Percentiles rank a stretch among this genome's conserved stretches.
phyloP scores from a whole-genome alignment of 805 yeast species.

The Dipodascus geniculatus region DNA sequence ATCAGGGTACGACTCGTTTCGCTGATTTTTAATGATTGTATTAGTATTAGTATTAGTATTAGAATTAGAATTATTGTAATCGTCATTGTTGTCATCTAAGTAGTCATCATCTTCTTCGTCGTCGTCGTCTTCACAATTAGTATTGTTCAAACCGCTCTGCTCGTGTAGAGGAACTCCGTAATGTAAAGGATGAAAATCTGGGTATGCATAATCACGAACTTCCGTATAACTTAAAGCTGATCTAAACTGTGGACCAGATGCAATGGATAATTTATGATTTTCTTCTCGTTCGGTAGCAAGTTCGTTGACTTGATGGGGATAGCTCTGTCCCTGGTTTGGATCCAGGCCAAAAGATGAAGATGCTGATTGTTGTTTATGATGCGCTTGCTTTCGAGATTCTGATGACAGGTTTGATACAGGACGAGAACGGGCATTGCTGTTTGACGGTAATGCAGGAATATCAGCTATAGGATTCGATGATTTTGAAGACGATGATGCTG shows the following conservation, averaged over 20 bases:
- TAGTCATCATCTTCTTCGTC: constrained; percentile 14
- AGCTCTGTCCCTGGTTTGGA: too few species aligned
- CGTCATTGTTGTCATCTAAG: constrained; percentile 14
- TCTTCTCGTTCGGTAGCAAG: not conserved
- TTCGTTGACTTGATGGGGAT: not conserved
- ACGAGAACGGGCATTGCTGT: not conserved
- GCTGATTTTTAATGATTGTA: constrained; percentile 9
- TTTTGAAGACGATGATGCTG: not conserved
- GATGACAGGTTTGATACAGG: not conserved
- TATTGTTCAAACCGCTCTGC: constrained; percentile 1
- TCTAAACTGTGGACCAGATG: constrained; percentile 1
- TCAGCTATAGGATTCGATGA: not conserved
- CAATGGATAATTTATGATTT: not conserved
- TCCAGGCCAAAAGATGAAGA: not conserved
- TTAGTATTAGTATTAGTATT: not conserved
- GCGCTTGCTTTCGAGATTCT: not conserved
- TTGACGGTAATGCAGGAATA: not conserved
- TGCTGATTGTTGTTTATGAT: not conserved
- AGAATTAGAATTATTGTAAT: constrained; percentile 4
- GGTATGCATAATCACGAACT: constrained; percentile 77
- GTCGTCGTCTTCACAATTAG: constrained; percentile 3
- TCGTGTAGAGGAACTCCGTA: constrained; percentile 37
- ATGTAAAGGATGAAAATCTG: constrained; percentile 54
- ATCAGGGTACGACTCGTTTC: constrained; percentile 3
- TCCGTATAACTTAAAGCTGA: constrained; percentile 31